phyloP scores from a whole-genome alignment of 371 early-diverging fungal species.

The Sporodiniella umbellata region DNA sequence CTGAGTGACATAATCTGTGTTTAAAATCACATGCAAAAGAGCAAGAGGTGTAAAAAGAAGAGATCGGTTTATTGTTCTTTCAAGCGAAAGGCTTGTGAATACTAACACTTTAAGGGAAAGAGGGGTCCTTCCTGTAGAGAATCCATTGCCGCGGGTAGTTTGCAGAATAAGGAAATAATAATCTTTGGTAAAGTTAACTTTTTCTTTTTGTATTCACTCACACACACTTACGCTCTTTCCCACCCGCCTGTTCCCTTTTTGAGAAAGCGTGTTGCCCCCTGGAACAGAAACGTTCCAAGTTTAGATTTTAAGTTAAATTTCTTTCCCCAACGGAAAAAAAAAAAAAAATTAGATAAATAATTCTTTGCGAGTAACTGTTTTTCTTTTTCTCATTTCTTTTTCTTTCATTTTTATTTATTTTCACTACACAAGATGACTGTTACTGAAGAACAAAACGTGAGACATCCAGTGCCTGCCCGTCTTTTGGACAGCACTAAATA shows the following conservation, averaged over 20 bases:
- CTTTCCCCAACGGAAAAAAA: neutral
- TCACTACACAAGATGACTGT: conserved; percentile 10
- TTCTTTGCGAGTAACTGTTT: neutral
- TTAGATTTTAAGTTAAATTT: neutral
- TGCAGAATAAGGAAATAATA: conserved; percentile 25
- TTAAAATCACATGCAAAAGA: too few species aligned
- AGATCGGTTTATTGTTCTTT: too few species aligned
- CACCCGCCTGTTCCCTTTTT: neutral
- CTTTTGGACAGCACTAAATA: conserved; percentile 45
- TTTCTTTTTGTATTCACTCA: too few species aligned
- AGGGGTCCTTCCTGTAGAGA: conserved; percentile 19
- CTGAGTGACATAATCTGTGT: too few species aligned
- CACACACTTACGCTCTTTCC: neutral
- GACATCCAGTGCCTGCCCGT: conserved; percentile 45
- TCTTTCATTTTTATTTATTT: neutral
- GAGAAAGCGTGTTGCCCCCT: neutral
- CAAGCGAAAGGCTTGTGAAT: too few species aligned
- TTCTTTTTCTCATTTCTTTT: neutral
- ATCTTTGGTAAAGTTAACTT: neutral
- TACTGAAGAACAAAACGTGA: conserved; percentile 5
- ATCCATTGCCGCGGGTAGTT: conserved; percentile 18
- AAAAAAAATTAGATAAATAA: neutral
- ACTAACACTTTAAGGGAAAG: neutral
- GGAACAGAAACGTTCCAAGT: neutral
- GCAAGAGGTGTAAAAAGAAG: too few species aligned